Base-by-base conservation (phyloP, 2,329 filamentous ascomycete species). In the Colletotrichum sp. region DNA sequence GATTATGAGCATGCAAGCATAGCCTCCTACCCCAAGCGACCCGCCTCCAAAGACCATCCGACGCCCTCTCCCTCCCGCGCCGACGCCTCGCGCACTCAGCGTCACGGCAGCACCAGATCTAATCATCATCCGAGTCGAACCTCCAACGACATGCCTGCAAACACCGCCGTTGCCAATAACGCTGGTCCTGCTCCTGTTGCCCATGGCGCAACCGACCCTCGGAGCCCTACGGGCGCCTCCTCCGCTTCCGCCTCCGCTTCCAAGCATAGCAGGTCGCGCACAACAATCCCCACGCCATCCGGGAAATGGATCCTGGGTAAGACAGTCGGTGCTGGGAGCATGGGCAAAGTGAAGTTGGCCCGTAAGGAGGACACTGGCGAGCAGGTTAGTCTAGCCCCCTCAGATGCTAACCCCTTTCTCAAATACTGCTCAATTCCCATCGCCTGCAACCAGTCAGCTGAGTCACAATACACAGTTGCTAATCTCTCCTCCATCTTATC, bases 311-410 rank as follows among this genome's bases (percentile, higher is more conserved):
- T 96, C 72, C 89, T 99, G 68, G 96, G 96, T 76, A 99, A 99
- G 89, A 99, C 97, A 5, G 97, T 99, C 81, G 97, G 97, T 76
- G 96, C 96, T 69, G 97, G 97, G 67, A 99, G 96, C 85, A 99
- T 99, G 97, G 97, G 97, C 79, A 99, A 99, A 85, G 97, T 99
- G 78, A 99, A 99, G 87, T 89, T 99, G 79, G 97, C 97, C 28
- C 95, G 95, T 81, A 98, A 98, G 85, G 91, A 94, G 80, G 96
- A 98, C 81, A 95, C 95, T 24, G 95, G 94, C 80, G 97, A 99
- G 88, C 95, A 98, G 92, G 95, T 96, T 87, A 81, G 90, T 86
- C 34, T 26, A 10, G n/a, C 24, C 28, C 28, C n/a, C 49, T 52
- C 44, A 52, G n/a, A 52, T 52, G 26, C 16, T 26, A 21, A 15